Conservation (phyloP, 306 rosid species). For the Mimosa bimucronata region DNA sequence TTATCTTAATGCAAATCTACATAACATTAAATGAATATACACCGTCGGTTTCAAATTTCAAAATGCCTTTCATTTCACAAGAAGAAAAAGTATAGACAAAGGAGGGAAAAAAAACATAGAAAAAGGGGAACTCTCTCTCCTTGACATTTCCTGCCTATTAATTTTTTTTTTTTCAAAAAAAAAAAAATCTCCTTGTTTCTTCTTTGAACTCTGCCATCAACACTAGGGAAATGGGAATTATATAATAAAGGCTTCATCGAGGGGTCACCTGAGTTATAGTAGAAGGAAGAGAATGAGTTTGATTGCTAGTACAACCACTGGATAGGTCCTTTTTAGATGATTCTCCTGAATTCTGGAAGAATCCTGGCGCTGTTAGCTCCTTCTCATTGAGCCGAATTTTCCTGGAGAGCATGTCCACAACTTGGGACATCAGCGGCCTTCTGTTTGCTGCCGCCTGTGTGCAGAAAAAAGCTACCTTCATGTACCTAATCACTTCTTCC, state of each 20-base stretch:
- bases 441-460: slow-evolving; percentile 76
- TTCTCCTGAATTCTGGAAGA: slow-evolving; percentile 52
- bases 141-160: background rate
- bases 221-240: background rate
- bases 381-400: slow-evolving; percentile 72
- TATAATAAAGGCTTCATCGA: slow-evolving; percentile 50
- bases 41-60: background rate
- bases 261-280: slow-evolving; percentile 65
- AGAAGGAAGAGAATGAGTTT: slow-evolving; percentile 46
- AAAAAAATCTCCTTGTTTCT: background rate
- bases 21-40: background rate
- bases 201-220: background rate
- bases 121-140: background rate
- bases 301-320: slow-evolving; percentile 38
- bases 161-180: background rate
- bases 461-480: slow-evolving; percentile 93
- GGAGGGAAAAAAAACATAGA: background rate
- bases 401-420: slow-evolving; percentile 82
- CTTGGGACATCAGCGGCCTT: slow-evolving; percentile 81
- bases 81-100: background rate
- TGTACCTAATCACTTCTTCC: slow-evolving; percentile 70
- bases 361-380: slow-evolving; percentile 78
- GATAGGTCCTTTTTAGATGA: slow-evolving; percentile 51
- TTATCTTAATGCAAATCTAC: background rate
- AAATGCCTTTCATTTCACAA: slow-evolving; percentile 3